Conservation (phyloP, 805 yeast genomes). For the Phaffomyces antillensis region DNA sequence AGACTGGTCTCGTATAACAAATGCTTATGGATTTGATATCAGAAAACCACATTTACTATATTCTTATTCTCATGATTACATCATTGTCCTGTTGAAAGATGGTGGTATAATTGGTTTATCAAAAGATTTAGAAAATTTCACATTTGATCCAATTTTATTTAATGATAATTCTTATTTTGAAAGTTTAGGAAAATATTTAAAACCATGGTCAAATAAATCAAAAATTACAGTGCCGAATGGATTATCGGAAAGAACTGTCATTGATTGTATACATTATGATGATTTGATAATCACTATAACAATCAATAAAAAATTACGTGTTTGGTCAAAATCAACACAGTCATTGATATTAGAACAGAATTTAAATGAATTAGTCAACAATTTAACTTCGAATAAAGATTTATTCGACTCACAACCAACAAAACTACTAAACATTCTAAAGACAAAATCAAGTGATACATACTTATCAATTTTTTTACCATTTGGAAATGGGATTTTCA, state of each 20-base stretch:
- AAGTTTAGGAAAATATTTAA: constrained; percentile 27
- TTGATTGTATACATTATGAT: constrained; percentile 23
- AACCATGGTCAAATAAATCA: constrained; percentile 16
- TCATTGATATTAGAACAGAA: constrained; percentile 23
- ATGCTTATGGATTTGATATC: constrained; percentile 57
- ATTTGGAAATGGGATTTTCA: constrained; percentile 35
- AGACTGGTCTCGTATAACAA: constrained; percentile 62
- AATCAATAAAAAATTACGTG: constrained; percentile 43
- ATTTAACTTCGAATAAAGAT: constrained; percentile 14
- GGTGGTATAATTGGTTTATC: constrained; percentile 65
- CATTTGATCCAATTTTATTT: constrained; percentile 41
- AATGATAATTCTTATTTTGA: constrained; percentile 45
- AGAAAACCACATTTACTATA: constrained; percentile 49
- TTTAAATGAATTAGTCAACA: constrained; percentile 11
- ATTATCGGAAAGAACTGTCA: constrained; percentile 28
- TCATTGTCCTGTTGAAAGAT: constrained; percentile 60
- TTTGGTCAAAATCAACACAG: constrained; percentile 48
- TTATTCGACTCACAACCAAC: constrained; percentile 27
- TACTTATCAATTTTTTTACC: constrained; percentile 35
- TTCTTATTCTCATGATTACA: constrained; percentile 35
- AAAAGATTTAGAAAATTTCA: constrained; percentile 14
- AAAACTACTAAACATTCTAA: constrained; percentile 21
- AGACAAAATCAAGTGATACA: constrained; percentile 1
- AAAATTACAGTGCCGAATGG: constrained; percentile 36
- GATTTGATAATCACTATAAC: constrained; percentile 41